Conservation (phyloP, 306 rosid genomes). For the Clitoria ternatea region DNA sequence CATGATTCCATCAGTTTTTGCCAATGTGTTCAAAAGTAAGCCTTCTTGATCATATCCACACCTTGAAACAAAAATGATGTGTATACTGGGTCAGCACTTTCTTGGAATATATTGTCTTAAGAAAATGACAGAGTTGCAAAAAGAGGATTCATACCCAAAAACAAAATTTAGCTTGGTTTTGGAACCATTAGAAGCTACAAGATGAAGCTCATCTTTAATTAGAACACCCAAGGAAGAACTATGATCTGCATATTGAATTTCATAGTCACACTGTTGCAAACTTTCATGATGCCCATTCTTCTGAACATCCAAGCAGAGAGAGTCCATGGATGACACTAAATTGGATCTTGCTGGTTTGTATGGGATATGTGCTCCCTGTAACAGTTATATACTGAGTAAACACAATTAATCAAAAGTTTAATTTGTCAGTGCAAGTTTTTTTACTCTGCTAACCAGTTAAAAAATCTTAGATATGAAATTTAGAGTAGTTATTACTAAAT, state of each 20-base stretch:
- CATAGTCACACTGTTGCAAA: conserved; percentile 75
- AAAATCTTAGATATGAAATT: too few relatives aligned
- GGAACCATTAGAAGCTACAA: conserved; percentile 53
- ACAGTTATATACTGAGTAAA: conserved; percentile 28
- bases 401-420: too few relatives aligned
- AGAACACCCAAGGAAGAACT: conserved; percentile 88
- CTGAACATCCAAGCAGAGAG: conserved; percentile 58
- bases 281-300: conserved; percentile 34
- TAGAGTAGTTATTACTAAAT: too few relatives aligned
- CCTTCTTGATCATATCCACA: conserved; percentile 94
- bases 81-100: conserved; percentile 22
- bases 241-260: conserved; percentile 74
- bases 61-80: conserved; percentile 33
- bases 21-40: conserved; percentile 49
- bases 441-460: too few relatives aligned
- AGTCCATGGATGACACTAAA: conserved; percentile 42
- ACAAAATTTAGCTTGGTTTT: conserved; percentile 47
- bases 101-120: background rate
- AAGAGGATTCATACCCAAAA: conserved; percentile 52
- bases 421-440: too few relatives aligned
- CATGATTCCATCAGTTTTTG: conserved; percentile 75
- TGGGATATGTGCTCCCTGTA: conserved; percentile 65
- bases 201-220: conserved; percentile 56
- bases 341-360: conserved; percentile 65
- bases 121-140: background rate